Base-by-base conservation (phyloP, 202 grass and related monocot genomes). In the Zizania palustris region DNA sequence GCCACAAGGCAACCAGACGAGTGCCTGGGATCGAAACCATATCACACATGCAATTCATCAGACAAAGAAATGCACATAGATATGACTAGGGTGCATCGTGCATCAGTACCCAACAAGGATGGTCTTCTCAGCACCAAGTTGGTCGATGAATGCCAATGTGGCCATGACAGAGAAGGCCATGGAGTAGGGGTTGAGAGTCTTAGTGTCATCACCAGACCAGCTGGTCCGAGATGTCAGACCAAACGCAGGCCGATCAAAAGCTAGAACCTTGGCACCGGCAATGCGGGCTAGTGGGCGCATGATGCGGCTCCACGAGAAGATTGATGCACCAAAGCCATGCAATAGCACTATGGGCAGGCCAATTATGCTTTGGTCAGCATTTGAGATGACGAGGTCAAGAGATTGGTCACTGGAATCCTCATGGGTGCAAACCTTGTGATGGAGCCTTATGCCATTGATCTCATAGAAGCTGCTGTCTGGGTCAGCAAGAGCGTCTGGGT, bases 161-260 rank as follows among this genome's bases (percentile, higher is more conserved):
- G 87, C 87, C 57, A 92, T 86, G 54, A 87, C 83, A 3, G 91
- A 98, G 84, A 98, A 98, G 2, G 89, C 76, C 87, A 83, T 90
- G 5, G 95, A 95, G 70, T 98, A 98, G 1, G 95, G 91, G 46
- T 95, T 98, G 40, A 93, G 68, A 65, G 79, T 79, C 73, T 78
- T 80, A 50, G 71, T 68, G 80, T 85, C 75, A 36, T 84, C 88
- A 37, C 36, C 60, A 1, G 78, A 43, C 73, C 61, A 60, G 38
- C 22, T 69, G 15, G 71, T 16, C 50, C 85, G 83, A 13, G 87
- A 88, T 5, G 95, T 95, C 37, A 95, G 74, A 6, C 95, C 95
- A 36, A 98, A 98, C n/a, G 87, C 91, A 0, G 96, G 91, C 16
- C 91, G 83, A 62, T 98, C 96, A 65, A 98, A 98, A 1, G 96